Evolutionary conservation across 108 stramenopile species (phyloP), one percentile per base, ranked within the genome.

Genomic region (Nitzschia inconspicua): DNA sequence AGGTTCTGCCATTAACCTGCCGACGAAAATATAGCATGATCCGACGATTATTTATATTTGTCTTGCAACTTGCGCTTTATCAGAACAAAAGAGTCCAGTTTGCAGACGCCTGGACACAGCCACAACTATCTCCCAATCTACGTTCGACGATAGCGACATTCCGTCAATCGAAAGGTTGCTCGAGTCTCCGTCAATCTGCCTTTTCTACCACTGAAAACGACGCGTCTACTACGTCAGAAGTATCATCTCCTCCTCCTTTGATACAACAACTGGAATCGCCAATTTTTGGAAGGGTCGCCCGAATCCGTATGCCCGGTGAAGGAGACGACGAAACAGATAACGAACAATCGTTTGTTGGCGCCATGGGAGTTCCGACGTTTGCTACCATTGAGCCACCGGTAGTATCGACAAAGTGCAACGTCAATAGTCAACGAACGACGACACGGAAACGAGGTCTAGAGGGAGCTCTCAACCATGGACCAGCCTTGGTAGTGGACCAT

Each of bases 361-460:
- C 73, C 39, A 55, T 75, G 66, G 78, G 70, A 1, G 80, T 82
- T 39, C 84, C 84, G 1, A 85, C 84, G 8, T 85, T 75, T 75
- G 84, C 84, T 24, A 70, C 72, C 3, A 23, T 1, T 2, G 31
- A 63, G 18, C 47, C 54, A 5, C 61, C 44, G 4, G 48, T 72
- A 22, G 0, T 13, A 14, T 11, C 25, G 14, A 51, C 36, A 10
- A 25, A 47, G 13, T 32, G 16, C n/a, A 36, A 18, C 13, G 13
- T 22, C 13, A 32, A 26, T 47, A 32, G n/a, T 3, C n/a, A 36
- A 6, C 4, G 26, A 27, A 46, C 30, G 23, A 50, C 27, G 46
- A 2, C 63, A 32, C n/a, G n/a, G n/a, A n/a, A n/a, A n/a, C 55
- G 77, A 25, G 83, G 86, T 22, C 78, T 88, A 16, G 86, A 88